Conservation (phyloP, 345 rosid species). For the Tarenaya hassleriana region DNA sequence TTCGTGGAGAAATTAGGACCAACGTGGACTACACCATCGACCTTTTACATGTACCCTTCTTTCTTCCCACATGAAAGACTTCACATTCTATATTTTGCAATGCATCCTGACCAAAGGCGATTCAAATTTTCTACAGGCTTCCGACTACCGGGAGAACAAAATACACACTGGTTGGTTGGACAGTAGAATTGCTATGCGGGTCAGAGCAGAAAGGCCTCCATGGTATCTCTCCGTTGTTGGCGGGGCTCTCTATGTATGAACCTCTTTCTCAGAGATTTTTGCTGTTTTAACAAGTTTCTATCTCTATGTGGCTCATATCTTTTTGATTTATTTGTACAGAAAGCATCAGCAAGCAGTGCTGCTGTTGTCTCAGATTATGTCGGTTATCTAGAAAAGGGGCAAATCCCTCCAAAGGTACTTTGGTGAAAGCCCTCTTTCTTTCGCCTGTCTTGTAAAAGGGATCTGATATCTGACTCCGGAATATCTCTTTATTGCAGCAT, state of each 20-base stretch:
- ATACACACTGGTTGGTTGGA: slow-evolving; percentile 99
- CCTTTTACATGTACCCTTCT: slow-evolving; percentile 76
- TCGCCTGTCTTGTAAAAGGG: slow-evolving; percentile 8
- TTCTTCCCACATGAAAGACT: slow-evolving; percentile 8
- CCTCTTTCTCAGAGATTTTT: slow-evolving; percentile 12
- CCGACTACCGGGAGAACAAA: slow-evolving; percentile 91
- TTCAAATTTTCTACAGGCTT: slow-evolving; percentile 52
- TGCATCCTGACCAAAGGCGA: slow-evolving; percentile 18
- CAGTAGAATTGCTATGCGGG: slow-evolving; percentile 99
- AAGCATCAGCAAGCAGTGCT: slow-evolving; percentile 94
- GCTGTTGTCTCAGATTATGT: slow-evolving; percentile 95
- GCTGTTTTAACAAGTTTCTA: slow-evolving; percentile 10
- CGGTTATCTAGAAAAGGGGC: slow-evolving; percentile 99
- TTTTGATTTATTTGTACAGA: slow-evolving; percentile 42
- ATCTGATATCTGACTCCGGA: slow-evolving; percentile 19
- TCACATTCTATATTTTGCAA: slow-evolving; percentile 16
- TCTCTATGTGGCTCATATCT: not conserved
- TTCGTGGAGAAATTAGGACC: slow-evolving; percentile 95
- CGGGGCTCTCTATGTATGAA: slow-evolving; percentile 89
- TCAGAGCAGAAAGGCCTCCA: slow-evolving; percentile 98
- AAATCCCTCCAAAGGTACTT: slow-evolving; percentile 97
- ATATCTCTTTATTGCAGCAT: slow-evolving; percentile 54
- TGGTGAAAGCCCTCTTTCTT: not conserved
- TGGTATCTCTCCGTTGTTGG: slow-evolving; percentile 99
- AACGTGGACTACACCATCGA: slow-evolving; percentile 97